Evolutionary conservation across 148 eudicot genomes (phyloP).

Genomic region (Nepenthes mirabilis): DNA sequence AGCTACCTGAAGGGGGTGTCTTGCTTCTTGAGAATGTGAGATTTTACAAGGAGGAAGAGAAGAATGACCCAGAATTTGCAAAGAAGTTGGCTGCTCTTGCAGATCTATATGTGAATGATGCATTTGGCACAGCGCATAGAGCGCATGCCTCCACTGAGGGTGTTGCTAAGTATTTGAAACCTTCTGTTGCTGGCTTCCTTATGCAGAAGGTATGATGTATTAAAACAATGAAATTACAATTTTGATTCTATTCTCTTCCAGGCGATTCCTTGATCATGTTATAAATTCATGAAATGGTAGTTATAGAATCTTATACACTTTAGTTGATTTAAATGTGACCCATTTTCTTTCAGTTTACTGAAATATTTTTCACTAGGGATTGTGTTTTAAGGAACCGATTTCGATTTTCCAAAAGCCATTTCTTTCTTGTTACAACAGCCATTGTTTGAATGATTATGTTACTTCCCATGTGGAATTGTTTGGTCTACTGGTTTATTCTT

Average conservation of each 20-base stretch:
- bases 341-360: too few relatives aligned
- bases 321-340: too few relatives aligned
- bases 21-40: slow-evolving; percentile 80
- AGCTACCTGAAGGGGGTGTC: slow-evolving; percentile 71
- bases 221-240: background rate
- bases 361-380: too few relatives aligned
- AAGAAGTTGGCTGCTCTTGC: slow-evolving; percentile 79
- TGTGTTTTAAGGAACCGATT: too few relatives aligned
- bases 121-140: slow-evolving; percentile 75
- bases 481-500: too few relatives aligned
- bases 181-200: slow-evolving; percentile 79
- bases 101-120: slow-evolving; percentile 17
- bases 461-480: too few relatives aligned
- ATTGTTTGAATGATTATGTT: too few relatives aligned
- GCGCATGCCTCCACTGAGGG: slow-evolving; percentile 93
- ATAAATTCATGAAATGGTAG: too few relatives aligned
- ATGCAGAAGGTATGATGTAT: slow-evolving; percentile 56
- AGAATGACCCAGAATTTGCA: slow-evolving; percentile 81
- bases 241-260: background rate
- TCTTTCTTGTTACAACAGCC: too few relatives aligned
- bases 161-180: slow-evolving; percentile 70
- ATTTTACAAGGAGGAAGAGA: slow-evolving; percentile 88
- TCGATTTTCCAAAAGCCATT: too few relatives aligned
- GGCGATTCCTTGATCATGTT: background rate
- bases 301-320: too few relatives aligned